Evolutionary conservation across 306 rosid genomes (phyloP).

Genomic region (Glycyrrhiza uralensis): DNA sequence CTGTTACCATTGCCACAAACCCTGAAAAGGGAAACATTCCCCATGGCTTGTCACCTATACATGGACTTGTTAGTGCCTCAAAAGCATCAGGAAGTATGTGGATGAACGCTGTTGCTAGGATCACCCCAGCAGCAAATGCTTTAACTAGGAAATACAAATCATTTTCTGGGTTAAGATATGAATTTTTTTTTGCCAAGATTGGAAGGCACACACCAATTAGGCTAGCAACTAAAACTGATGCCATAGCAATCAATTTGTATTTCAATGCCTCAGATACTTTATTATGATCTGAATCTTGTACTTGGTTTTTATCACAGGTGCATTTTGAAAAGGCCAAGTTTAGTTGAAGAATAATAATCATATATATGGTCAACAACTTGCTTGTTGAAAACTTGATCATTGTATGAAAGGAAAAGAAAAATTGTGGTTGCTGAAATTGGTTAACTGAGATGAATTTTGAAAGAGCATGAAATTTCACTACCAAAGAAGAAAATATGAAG

Average conservation of each 20-base stretch:
- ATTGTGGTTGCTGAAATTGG: neutral
- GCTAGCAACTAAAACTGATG: conserved; percentile 47
- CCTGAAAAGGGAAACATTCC: conserved; percentile 58
- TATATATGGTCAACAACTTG: conserved; percentile 14
- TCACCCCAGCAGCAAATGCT: conserved; percentile 69
- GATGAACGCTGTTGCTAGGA: conserved; percentile 67
- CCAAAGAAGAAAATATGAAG: neutral
- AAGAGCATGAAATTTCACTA: neutral
- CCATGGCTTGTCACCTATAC: conserved; percentile 56
- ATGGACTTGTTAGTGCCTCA: conserved; percentile 42
- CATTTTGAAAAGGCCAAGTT: conserved; percentile 28
- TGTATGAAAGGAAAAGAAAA: neutral
- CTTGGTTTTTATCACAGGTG: conserved; percentile 12
- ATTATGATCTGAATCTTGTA: neutral
- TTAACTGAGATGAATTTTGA: neutral
- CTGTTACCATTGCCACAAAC: conserved; percentile 61
- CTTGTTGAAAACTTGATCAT: conserved; percentile 14
- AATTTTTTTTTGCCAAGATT: conserved; percentile 31
- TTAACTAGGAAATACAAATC: conserved; percentile 47
- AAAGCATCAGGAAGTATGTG: conserved; percentile 68
- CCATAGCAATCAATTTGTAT: conserved; percentile 42
- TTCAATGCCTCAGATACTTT: conserved; percentile 32
- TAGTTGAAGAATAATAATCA: conserved; percentile 24
- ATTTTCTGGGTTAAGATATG: conserved; percentile 40
- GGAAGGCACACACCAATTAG: conserved; percentile 52